Percentiles rank a stretch among this genome's conserved stretches.
phyloP scores from a whole-genome alignment of 2,329 filamentous ascomycete genomes.

The Xylariales sp. region DNA sequence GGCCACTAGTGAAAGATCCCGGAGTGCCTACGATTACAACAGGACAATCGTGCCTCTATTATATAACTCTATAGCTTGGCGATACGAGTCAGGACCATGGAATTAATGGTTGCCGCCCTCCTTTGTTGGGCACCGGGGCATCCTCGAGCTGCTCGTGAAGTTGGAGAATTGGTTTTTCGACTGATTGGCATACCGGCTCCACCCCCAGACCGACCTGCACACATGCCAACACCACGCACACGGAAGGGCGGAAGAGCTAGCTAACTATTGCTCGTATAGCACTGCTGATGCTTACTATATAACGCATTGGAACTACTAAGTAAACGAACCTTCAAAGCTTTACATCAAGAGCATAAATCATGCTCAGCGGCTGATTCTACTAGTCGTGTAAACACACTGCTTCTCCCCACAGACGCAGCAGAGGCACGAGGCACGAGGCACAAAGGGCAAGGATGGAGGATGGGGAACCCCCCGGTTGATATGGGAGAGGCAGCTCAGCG shows the following conservation, averaged over 20 bases:
- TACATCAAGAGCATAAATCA: not conserved
- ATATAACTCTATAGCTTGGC: constrained; percentile 18
- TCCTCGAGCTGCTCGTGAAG: not conserved
- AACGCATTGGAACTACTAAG: not conserved
- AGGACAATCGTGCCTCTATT: constrained; percentile 3
- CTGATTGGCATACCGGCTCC: constrained; percentile 28
- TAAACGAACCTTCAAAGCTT: not conserved
- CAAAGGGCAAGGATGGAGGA: not conserved
- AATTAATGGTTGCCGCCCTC: constrained; percentile 18
- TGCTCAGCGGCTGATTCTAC: not conserved
- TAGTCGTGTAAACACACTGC: not conserved
- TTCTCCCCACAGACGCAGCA: not conserved
- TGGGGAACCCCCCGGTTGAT: constrained; percentile 3
- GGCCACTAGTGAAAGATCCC: not conserved
- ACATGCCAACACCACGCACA: constrained; percentile 1
- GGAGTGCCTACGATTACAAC: not conserved
- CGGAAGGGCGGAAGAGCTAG: too few species aligned
- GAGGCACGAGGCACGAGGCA: constrained; percentile 1
- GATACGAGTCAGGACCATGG: constrained; percentile 27
- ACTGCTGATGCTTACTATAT: not conserved
- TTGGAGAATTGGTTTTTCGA: constrained; percentile 17
- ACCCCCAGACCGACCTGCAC: constrained; percentile 22
- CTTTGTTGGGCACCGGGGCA: constrained; percentile 13
- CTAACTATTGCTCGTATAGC: constrained; percentile 3
- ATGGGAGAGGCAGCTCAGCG: constrained; percentile 5